phyloP scores from a whole-genome alignment of 495 filamentous ascomycete genomes.

The Aspergillus diversus region DNA sequence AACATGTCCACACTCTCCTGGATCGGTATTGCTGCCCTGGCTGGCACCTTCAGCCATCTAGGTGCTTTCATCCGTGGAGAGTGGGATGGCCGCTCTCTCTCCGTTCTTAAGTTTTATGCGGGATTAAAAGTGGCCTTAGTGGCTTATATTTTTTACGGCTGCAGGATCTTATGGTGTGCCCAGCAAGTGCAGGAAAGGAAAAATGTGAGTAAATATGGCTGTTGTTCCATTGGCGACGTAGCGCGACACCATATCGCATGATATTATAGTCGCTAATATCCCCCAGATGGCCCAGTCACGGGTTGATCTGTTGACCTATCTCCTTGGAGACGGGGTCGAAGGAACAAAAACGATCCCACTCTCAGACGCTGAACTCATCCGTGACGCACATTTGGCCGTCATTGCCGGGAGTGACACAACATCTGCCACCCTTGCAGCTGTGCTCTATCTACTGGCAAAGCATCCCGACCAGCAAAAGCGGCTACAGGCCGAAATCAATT shows the following conservation, averaged over 20 bases:
- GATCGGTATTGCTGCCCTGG: neutral
- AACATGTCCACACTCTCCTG: slow-evolving; percentile 1
- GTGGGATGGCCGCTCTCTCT: slow-evolving; percentile 1
- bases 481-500: slow-evolving; percentile 27
- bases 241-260: too few species aligned
- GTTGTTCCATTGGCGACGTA: neutral
- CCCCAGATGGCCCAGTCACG: slow-evolving; percentile 9
- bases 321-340: neutral
- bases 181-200: slow-evolving; percentile 22
- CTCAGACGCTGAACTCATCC: neutral
- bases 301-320: slow-evolving; percentile 7
- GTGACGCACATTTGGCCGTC: slow-evolving; percentile 11
- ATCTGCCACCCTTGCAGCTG: slow-evolving; percentile 27
- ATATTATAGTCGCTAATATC: neutral
- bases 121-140: neutral
- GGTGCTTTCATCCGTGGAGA: slow-evolving; percentile 4
- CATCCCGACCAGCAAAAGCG: slow-evolving; percentile 26
- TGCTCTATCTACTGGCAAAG: slow-evolving; percentile 41
- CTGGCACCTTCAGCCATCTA: slow-evolving; percentile 5
- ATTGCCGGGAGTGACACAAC: slow-evolving; percentile 37
- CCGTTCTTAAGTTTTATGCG: slow-evolving; percentile 1
- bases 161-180: slow-evolving; percentile 16
- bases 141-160: neutral
- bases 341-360: neutral
- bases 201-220: slow-evolving; percentile 1